phyloP scores from a whole-genome alignment of 192 early-diverging fungal genomes.

The Gryganskiella cystojenkinii region DNA sequence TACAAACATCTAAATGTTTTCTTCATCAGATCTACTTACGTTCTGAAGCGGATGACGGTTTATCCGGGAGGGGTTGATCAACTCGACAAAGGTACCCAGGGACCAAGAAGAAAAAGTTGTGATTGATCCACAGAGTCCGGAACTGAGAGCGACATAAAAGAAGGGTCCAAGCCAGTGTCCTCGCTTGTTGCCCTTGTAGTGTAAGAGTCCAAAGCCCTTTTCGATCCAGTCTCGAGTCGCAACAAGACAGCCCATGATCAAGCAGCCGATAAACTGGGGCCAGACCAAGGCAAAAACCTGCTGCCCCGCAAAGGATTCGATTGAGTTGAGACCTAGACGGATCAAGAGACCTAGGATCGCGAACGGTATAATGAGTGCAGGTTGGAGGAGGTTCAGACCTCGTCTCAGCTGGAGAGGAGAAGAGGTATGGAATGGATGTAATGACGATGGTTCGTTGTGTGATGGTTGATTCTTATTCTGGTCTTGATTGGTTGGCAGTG shows the following conservation, averaged over 20 bases:
- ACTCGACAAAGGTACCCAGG: conserved; percentile 61
- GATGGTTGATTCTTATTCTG: too few relatives aligned
- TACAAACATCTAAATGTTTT: background rate
- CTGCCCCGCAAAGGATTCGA: conserved; percentile 66
- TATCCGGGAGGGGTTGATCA: conserved; percentile 46
- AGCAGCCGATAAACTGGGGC: conserved; percentile 78
- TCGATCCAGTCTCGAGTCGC: conserved; percentile 28
- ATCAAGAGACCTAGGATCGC: conserved; percentile 75
- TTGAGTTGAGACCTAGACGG: conserved; percentile 62
- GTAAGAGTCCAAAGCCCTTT: conserved; percentile 40
- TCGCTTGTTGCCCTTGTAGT: conserved; percentile 5
- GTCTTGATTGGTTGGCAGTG: too few relatives aligned
- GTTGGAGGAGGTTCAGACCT: conserved; percentile 6
- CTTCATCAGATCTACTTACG: conserved; percentile 23
- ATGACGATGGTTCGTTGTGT: too few relatives aligned
- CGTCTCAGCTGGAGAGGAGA: background rate
- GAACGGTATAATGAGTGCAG: conserved; percentile 57
- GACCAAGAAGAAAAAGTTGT: conserved; percentile 88
- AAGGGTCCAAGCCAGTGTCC: conserved; percentile 53
- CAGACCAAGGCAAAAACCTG: conserved; percentile 72
- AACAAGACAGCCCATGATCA: conserved; percentile 64
- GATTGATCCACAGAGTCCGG: conserved; percentile 85
- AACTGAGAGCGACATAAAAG: conserved; percentile 66
- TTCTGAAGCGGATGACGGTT: conserved; percentile 49
- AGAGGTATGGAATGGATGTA: too few relatives aligned